A percentile compares a stretch with the other conserved stretches of the same genome.
Evolutionary conservation across 1,284 basidiomycete species (phyloP).

Genomic region (Ganoderma resinaceum): DNA sequence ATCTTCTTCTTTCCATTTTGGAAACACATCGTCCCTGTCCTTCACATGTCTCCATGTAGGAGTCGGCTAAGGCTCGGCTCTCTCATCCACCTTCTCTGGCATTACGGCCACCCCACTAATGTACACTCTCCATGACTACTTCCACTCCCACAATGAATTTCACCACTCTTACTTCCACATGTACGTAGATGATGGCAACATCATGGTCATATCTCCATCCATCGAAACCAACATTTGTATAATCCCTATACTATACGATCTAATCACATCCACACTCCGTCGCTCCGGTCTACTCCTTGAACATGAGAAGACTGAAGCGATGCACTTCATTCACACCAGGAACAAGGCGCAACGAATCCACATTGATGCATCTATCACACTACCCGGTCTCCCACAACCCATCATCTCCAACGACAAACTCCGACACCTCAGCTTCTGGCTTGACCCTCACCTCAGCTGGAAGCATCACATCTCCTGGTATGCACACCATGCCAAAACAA

Average conservation of each 20-base stretch:
- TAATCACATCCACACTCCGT: background rate
- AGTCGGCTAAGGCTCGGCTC: constrained; percentile 24
- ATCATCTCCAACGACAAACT: background rate
- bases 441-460: background rate
- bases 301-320: constrained; percentile 20
- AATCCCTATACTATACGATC: background rate
- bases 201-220: constrained; percentile 2
- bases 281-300: constrained; percentile 22
- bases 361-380: background rate
- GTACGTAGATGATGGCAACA: constrained; percentile 28
- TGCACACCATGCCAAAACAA: background rate
- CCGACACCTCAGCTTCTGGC: constrained; percentile 4
- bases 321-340: constrained; percentile 19
- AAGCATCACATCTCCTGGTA: background rate
- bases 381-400: background rate
- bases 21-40: background rate
- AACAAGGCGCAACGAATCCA: background rate
- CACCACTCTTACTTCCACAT: background rate
- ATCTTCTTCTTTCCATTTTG: constrained; percentile 13
- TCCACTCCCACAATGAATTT: background rate
- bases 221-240: background rate
- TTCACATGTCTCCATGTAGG: constrained; percentile 4
- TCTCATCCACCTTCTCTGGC: constrained; percentile 24
- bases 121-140: background rate
- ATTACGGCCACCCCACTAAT: constrained; percentile 18